Percentiles rank a stretch among this genome's conserved stretches.
phyloP scores from a whole-genome alignment of 164 flowering plant genomes.

The Buxus sempervirens region DNA sequence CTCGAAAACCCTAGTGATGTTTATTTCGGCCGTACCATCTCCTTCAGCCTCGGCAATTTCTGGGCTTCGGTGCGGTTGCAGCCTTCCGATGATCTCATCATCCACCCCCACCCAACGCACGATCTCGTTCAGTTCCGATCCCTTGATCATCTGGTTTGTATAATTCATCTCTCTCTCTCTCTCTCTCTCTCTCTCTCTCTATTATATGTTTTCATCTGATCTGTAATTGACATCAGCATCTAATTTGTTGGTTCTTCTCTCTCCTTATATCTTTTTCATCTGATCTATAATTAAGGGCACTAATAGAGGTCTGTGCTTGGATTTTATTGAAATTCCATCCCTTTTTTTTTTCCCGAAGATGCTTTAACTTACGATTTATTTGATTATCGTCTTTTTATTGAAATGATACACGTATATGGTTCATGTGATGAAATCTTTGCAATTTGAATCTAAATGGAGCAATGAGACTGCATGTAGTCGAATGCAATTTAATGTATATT shows the following conservation, averaged over 20 bases:
- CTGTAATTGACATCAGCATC: too few relatives aligned
- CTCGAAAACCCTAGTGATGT: conserved; percentile 95
- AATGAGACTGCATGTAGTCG: too few relatives aligned
- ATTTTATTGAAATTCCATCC: background rate
- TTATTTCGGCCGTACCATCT: conserved; percentile 75
- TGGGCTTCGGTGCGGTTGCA: conserved; percentile 62
- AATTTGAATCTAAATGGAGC: too few relatives aligned
- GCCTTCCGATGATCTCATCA: conserved; percentile 68
- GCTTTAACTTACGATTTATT: too few relatives aligned
- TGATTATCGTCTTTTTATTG: too few relatives aligned
- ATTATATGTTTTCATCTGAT: background rate
- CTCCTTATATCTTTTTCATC: background rate
- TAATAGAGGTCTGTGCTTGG: too few relatives aligned
- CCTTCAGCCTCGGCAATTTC: conserved; percentile 74
- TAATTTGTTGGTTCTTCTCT: too few relatives aligned
- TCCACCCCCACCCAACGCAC: conserved; percentile 71
- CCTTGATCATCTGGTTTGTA: conserved; percentile 51
- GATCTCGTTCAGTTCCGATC: conserved; percentile 77
- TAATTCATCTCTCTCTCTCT: background rate
- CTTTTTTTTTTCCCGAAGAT: background rate
- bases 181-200: background rate
- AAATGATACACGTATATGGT: too few relatives aligned
- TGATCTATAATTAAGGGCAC: too few relatives aligned
- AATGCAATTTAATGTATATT: too few relatives aligned
- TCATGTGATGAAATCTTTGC: too few relatives aligned